Base-by-base conservation (phyloP, 805 yeast genomes). In the Debaryomyces prosopidis region DNA sequence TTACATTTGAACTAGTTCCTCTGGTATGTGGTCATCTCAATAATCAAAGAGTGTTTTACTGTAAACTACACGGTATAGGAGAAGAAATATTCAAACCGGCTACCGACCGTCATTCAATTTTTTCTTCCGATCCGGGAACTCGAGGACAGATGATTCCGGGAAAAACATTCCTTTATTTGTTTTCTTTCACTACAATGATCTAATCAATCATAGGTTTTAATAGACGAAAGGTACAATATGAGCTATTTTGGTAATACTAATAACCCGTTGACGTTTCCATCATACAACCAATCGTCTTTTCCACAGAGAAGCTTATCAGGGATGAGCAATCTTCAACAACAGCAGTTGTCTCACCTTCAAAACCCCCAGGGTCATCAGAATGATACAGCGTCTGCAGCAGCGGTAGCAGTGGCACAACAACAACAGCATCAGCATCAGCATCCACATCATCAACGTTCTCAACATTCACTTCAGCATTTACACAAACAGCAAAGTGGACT, bases 221-320 rank as follows among this genome's bases (percentile, higher is more conserved):
- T 35, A 3, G 19, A 23, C 14, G 16, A 10, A 26, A 43, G 10
- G 12, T 23, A 19, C 40, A 26, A 27, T 28, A 55, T 58, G 63
- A 55, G 60, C 40, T 57, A 51, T 45, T 58, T 48, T 46, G 34
- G 46, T 33, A 42, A 40, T 30, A 39, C 40, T 16, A 44, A 50
- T 19, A 58, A 56, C 31, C 55, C 58, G 23, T 49, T 59, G 23
- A 36, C 64, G 19, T 59, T 58, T 42, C 59, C 63, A 17, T 55
- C 63, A 20, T 57, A 55, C 39, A 52, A 49, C 45, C 62, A 57
- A 40, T 45, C 43, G 27, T 52, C 46, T 16, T 42, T 49, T 43
- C 47, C 51, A 17, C 54, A 50, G 34, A 36, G 56, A 18, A 45
- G 32, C 34, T 38, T 53, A 36, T 32, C 48, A 12, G 44, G 43